Conservation (phyloP, 2,329 filamentous ascomycete genomes). For the Kalaharituber pfeilii region DNA sequence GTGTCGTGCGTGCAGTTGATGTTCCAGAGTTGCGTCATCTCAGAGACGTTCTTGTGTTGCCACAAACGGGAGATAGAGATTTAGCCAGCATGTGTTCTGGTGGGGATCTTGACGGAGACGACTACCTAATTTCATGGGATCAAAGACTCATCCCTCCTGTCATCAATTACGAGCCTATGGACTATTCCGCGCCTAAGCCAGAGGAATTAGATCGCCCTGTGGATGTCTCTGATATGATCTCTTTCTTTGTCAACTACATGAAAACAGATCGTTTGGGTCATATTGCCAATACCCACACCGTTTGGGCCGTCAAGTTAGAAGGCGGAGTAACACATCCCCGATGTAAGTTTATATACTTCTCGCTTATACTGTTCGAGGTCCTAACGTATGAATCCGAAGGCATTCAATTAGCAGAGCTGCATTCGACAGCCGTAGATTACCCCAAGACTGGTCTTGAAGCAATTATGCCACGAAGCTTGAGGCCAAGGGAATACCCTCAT, state of each 20-base stretch:
- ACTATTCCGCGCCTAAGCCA: conserved; percentile 43
- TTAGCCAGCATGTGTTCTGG: conserved; percentile 90
- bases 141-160: conserved; percentile 47
- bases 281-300: conserved; percentile 72
- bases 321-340: conserved; percentile 48
- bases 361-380: neutral
- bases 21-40: conserved; percentile 55
- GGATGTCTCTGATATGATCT: conserved; percentile 52
- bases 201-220: conserved; percentile 44
- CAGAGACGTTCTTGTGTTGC: conserved; percentile 72
- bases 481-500: conserved; percentile 17
- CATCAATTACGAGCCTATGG: conserved; percentile 64
- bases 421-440: conserved; percentile 88
- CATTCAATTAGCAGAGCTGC: conserved; percentile 55
- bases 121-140: conserved; percentile 92
- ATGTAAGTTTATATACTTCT: conserved; percentile 41
- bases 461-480: conserved; percentile 36
- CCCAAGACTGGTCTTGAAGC: conserved; percentile 75
- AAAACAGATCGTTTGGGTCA: conserved; percentile 66
- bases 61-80: conserved; percentile 64
- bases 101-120: conserved; percentile 87
- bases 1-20: conserved; percentile 71
- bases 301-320: conserved; percentile 46
- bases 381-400: conserved; percentile 28
- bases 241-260: conserved; percentile 85